Evolutionary conservation across 1,139 yeast genomes (phyloP), one percentile per base, ranked within the genome.

Genomic region (Suhomyces bokatorum): DNA sequence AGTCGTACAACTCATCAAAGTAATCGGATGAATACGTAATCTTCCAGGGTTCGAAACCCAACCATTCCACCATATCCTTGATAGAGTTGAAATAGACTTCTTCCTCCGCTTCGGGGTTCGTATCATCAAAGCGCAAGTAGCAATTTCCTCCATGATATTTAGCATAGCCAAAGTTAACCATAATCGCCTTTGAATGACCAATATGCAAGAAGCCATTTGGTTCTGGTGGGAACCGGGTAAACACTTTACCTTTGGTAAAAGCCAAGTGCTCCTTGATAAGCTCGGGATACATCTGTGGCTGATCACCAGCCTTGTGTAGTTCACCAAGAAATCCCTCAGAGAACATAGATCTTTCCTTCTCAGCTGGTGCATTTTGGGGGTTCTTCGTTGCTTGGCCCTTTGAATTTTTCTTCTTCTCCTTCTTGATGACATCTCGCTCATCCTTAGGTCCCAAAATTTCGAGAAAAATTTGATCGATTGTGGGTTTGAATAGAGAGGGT

Each of bases 41-140:
- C 62, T 87, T 86, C 87, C 87, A 91, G 29, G 99, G 99, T 55
- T 76, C 69, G 63, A 89, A 93, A 10, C 99, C 99, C 48, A 95
- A 77, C 99, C 99, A 93, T 48, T 78, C 77, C 41, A 95, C 85
- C 79, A 91, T 87, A 53, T 84, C 85, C 60, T 80, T 74, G 51
- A 95, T 95, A 35, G 96, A 85, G 54, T 80, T 81, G 66, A 93
- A 89, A 63, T 85, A 95, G 48, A 83, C 83, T 57, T 89, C 97
- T 57, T 95, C 97, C 69, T 95, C 99, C 37, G 97, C 97, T 67
- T 91, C 98, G 2, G 99, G 99, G 62, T 95, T 95, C 35, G 99
- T 95, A 62, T 95, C 99, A 67, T 95, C 99, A 56, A 83, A 95
- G 66, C 99, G 81, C 63, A 95, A 76, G 65, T 90, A 89, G 67